phyloP scores from a whole-genome alignment of 345 rosid species.

The Gossypium rotundifolium region DNA sequence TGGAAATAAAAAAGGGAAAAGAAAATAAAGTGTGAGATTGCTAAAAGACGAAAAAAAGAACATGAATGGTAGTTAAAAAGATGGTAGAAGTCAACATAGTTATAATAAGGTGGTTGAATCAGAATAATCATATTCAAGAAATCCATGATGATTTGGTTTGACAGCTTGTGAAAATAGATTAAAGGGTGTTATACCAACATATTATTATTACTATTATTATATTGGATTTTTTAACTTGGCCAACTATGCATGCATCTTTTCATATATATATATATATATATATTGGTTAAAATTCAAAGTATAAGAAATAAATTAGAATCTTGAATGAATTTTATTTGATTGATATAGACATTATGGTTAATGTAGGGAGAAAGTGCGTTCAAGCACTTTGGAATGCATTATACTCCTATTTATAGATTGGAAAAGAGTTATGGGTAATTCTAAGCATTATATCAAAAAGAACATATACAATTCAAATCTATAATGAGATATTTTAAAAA shows the following conservation, averaged over 20 bases:
- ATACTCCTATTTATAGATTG: too few relatives aligned
- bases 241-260: background rate
- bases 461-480: too few relatives aligned
- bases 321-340: too few relatives aligned
- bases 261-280: background rate
- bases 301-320: background rate
- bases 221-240: background rate
- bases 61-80: background rate
- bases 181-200: background rate
- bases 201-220: background rate
- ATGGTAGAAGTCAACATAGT: background rate
- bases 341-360: too few relatives aligned
- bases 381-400: fast-evolving
- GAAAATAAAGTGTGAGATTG: background rate
- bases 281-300: background rate
- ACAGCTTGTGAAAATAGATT: constrained; percentile 6
- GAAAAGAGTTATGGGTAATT: too few relatives aligned
- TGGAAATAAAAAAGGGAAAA: too few relatives aligned
- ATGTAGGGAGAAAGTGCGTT: too few relatives aligned
- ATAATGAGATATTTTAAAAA: too few relatives aligned
- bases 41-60: background rate
- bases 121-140: constrained; percentile 1
- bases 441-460: too few relatives aligned
- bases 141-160: constrained; percentile 1
- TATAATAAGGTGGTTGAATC: constrained; percentile 6